These are phyloP conservation scores for Fusarium duplospermum DNA, from an alignment of 2,329 filamentous ascomycete genomes.

Conservation along the genomic window DNA sequence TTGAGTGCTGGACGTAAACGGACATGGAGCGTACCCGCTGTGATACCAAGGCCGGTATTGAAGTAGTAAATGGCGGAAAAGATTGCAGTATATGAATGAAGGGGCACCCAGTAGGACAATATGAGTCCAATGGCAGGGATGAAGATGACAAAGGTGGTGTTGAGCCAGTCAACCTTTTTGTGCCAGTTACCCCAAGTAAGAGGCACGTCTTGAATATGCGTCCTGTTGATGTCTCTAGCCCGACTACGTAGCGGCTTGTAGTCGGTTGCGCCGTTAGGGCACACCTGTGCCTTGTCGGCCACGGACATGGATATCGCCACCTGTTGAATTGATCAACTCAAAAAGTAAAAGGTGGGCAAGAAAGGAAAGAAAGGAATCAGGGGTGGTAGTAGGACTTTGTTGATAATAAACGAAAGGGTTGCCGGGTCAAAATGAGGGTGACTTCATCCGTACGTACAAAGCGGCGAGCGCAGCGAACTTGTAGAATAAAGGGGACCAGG, in stretches of 20 bases:
- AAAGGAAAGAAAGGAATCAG: not conserved
- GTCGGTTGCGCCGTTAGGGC: constrained; percentile 66
- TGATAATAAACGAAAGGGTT: not conserved
- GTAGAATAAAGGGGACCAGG: not conserved
- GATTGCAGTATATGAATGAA: constrained; percentile 76
- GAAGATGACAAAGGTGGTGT: constrained; percentile 82
- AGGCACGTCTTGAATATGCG: constrained; percentile 84
- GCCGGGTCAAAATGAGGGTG: not conserved
- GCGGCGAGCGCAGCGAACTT: not conserved
- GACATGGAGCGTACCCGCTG: constrained; percentile 67
- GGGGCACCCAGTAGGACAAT: constrained; percentile 81
- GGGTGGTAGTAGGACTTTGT: not conserved
- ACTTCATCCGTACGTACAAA: not conserved
- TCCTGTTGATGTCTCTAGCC: constrained; percentile 48
- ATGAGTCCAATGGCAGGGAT: constrained; percentile 81
- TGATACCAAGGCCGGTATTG: constrained; percentile 84
- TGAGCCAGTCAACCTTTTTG: constrained; percentile 95
- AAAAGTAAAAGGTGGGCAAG: not conserved
- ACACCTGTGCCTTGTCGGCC: constrained; percentile 51
- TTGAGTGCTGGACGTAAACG: not conserved
- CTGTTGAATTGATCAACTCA: not conserved
- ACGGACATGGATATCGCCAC: constrained; percentile 55
- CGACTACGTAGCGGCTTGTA: constrained; percentile 60
- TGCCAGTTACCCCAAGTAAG: constrained; percentile 88
- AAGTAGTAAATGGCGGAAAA: constrained; percentile 86